Percentiles rank a stretch among this genome's conserved stretches.
Evolutionary conservation across 257 asterid genomes (phyloP).

Genomic region (Solanum sitiens): DNA sequence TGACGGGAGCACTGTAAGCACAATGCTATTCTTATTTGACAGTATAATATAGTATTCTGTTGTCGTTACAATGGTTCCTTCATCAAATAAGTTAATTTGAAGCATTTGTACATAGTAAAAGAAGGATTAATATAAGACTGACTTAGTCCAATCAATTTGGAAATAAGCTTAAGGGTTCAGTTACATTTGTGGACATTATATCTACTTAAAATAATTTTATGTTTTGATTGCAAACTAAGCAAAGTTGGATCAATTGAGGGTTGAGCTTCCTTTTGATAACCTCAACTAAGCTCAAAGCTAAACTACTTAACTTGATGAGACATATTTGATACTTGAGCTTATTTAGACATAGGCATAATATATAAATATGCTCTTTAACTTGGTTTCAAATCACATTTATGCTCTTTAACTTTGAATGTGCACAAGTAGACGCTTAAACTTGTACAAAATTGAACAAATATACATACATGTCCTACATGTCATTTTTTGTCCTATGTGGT

Average conservation of each 20-base stretch:
- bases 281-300: not conserved
- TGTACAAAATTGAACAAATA: too few relatives aligned
- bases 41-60: not conserved
- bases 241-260: not conserved
- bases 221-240: not conserved
- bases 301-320: not conserved
- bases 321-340: not conserved
- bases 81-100: not conserved
- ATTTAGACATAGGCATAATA: not conserved
- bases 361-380: too few relatives aligned
- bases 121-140: not conserved
- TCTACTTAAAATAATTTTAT: not conserved
- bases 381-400: too few relatives aligned
- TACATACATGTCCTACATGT: too few relatives aligned
- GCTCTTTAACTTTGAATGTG: too few relatives aligned
- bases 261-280: not conserved
- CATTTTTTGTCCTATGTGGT: too few relatives aligned
- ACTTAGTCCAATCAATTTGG: not conserved
- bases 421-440: too few relatives aligned
- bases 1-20: slow-evolving; percentile 47
- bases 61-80: not conserved
- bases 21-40: not conserved
- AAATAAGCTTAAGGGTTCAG: not conserved
- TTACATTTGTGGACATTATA: not conserved
- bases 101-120: not conserved